These are phyloP conservation scores for Raphanus hybrid DNA, from an alignment of 441 rosid species.

Conservation along the genomic window DNA sequence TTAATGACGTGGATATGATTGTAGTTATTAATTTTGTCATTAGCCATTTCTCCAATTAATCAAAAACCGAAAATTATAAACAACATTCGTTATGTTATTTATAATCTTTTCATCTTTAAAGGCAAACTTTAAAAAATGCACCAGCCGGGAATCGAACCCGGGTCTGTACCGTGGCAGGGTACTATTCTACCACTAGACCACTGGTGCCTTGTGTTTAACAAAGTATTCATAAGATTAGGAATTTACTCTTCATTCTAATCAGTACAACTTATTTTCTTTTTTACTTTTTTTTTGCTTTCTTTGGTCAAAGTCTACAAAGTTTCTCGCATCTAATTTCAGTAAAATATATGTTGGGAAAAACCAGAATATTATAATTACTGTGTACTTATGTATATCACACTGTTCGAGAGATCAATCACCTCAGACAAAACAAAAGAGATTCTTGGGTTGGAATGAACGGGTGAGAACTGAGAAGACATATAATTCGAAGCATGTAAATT, in stretches of 20 bases:
- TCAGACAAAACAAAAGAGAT: slow-evolving; percentile 30
- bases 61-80: neutral
- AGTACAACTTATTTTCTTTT: neutral
- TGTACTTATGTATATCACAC: slow-evolving; percentile 2
- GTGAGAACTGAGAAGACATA: slow-evolving; percentile 37
- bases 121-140: neutral
- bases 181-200: slow-evolving; percentile 99
- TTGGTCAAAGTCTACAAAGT: neutral
- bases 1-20: slow-evolving; percentile 2
- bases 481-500: slow-evolving; percentile 32
- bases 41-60: neutral
- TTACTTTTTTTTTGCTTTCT: neutral
- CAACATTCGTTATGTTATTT: neutral
- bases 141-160: slow-evolving; percentile 85
- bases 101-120: neutral
- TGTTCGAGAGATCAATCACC: slow-evolving; percentile 29
- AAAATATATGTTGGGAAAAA: neutral
- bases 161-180: slow-evolving; percentile 99
- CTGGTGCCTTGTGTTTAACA: slow-evolving; percentile 3
- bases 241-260: neutral
- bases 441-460: slow-evolving; percentile 19
- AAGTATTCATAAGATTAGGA: neutral
- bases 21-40: slow-evolving; percentile 1
- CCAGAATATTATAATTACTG: neutral
- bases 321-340: neutral